Base-by-base conservation (phyloP, 2,329 filamentous ascomycete genomes). In the Sporothrix protearum region DNA sequence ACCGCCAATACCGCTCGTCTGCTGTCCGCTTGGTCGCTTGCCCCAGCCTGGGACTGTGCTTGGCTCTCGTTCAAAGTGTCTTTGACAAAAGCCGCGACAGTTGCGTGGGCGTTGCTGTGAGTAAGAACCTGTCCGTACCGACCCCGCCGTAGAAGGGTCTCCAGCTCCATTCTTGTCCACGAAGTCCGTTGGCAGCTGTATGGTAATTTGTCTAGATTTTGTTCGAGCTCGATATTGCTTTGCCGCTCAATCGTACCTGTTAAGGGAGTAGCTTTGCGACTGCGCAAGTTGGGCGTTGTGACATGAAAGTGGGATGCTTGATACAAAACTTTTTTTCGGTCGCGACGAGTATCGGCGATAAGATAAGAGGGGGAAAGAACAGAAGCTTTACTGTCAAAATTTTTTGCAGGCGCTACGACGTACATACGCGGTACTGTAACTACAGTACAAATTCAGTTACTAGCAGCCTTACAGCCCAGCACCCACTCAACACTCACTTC, bases 1-100 rank as follows among this genome's bases (percentile, higher is more conserved):
- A 91, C 82, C 70, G 88, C 74, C 8, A 72, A 57, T 6, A 74
- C 71, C 9, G 63, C 39, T n/a, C 55, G 6, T 22, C 64, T 51
- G 10, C 28, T 36, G 4, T 19, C 63, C 22, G 42, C 16, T 16
- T 33, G 16, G 3, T 8, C 64, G 16, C 19, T 53, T 14, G 14
- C 53, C 16, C 22, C 25, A 64, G 4, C 16, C 19, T 45, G 51
- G 1, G 16, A 33, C 16, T 39, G n/a, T 59, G n/a, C 12, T 16
- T 33, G 30, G 10, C 14, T 61, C 30, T 25, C 33, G 1, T 19
- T 49, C 16, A 67, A 59, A 7, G 39, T 61, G 6, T 42, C 22
- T 6, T 71, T 42, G n/a, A 73, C 67, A 71, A 75, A 75, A 1
- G 69, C 68, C 10, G 57, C 39, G 14, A 73, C 33, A 14, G 71